Conservation (phyloP, 2,329 filamentous ascomycete species). For the Trichoderma atroviride region DNA sequence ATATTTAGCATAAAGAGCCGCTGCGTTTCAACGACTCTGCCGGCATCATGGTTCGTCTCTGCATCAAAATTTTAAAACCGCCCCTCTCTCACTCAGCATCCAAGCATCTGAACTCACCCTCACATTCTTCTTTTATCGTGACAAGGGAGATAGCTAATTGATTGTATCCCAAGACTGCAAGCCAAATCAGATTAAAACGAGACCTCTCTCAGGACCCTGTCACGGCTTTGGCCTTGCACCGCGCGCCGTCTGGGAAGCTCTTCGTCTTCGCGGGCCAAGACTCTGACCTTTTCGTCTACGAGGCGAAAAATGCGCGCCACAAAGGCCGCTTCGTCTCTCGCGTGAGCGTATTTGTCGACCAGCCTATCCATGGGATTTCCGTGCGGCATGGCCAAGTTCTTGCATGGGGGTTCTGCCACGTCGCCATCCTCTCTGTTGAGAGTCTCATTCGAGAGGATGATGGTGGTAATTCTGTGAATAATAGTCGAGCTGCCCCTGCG, state of each 20-base stretch:
- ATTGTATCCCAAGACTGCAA: conserved; percentile 2
- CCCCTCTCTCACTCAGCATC: conserved; percentile 14
- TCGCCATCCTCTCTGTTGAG: conserved; percentile 47
- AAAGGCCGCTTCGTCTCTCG: conserved; percentile 44
- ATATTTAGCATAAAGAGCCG: neutral
- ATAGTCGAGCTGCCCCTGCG: conserved; percentile 23
- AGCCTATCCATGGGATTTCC: conserved; percentile 74
- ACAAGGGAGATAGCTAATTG: neutral
- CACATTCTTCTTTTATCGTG: neutral
- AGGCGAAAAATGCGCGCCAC: conserved; percentile 38
- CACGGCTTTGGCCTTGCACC: conserved; percentile 61
- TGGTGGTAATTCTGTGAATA: neutral
- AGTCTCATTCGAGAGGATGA: conserved; percentile 30
- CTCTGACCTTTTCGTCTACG: conserved; percentile 58
- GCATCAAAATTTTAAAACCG: neutral
- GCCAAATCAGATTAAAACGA: conserved; percentile 33
- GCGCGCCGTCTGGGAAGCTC: conserved; percentile 34
- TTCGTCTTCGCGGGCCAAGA: conserved; percentile 64
- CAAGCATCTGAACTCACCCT: neutral
- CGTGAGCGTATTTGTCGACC: conserved; percentile 62
- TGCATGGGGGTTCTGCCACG: conserved; percentile 69
- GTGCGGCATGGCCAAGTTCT: conserved; percentile 49
- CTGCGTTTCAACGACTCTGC: too few relatives aligned
- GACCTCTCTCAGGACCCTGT: conserved; percentile 56
- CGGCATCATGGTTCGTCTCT: conserved; percentile 17